Conservation (phyloP, 805 yeast species). For the Phaffomyces opuntiae region DNA sequence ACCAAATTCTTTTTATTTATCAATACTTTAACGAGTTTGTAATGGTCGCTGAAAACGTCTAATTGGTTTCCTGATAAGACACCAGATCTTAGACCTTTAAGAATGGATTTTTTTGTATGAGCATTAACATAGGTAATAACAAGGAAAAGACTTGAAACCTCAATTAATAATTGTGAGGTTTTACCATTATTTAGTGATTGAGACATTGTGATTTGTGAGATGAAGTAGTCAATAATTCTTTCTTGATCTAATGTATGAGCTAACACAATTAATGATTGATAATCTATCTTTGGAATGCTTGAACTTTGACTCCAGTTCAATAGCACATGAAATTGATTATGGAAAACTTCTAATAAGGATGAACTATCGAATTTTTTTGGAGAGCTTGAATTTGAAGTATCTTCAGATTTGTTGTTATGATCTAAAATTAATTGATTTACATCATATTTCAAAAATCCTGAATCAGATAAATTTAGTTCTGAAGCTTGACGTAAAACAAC, state of each 20-base stretch:
- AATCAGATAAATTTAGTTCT: background rate
- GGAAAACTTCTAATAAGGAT: slow-evolving; percentile 13
- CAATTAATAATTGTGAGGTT: slow-evolving; percentile 11
- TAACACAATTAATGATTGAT: slow-evolving; percentile 10
- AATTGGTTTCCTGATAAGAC: background rate
- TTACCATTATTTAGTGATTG: slow-evolving; percentile 13
- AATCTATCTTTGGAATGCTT: slow-evolving; percentile 13
- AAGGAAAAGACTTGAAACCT: slow-evolving; percentile 16
- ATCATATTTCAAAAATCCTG: slow-evolving; percentile 3
- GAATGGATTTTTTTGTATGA: background rate
- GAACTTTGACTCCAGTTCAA: slow-evolving; percentile 21
- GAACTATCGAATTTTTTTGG: background rate
- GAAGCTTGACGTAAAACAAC: slow-evolving; percentile 11
- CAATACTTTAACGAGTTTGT: slow-evolving; percentile 3
- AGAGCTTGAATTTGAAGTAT: background rate
- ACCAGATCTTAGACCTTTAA: slow-evolving; percentile 3
- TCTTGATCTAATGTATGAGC: slow-evolving; percentile 14
- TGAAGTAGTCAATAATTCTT: slow-evolving; percentile 14
- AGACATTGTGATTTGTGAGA: slow-evolving; percentile 12
- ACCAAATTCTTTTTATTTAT: slow-evolving; percentile 3
- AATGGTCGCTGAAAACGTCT: slow-evolving; percentile 3
- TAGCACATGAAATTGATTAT: slow-evolving; percentile 14
- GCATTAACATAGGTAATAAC: slow-evolving; percentile 8
- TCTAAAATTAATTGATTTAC: background rate
- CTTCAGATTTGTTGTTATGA: background rate